Evolutionary conservation across 106 monocot genomes (phyloP), one percentile per base, ranked within the genome.

Genomic region (Phalaenopsis equestris): DNA sequence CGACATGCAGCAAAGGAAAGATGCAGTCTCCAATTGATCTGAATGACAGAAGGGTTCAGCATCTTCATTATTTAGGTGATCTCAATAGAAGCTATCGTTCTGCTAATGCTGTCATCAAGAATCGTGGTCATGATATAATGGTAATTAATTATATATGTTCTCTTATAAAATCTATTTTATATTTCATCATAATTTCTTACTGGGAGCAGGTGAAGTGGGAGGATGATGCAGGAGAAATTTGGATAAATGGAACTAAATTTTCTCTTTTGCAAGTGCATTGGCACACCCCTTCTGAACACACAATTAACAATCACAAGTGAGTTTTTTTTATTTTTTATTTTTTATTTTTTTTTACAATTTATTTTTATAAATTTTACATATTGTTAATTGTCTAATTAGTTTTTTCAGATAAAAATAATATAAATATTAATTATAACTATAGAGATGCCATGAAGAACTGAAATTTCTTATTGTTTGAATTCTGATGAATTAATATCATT

Each of bases 141-240:
- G 56, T 74, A 38, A 8, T 18, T 58, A 38, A 0, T 67, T 21
- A 16, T 41, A 19, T 58, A 16, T 5, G 9, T 8, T 36, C 23
- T 36, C 15, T 0, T 57, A 52, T 21, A 61, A n/a, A 61, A 61
- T 23, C 21, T 61, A n/a, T 21, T n/a, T 21, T 4, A 30, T 30
- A 30, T 61, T 61, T 61, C 61, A n/a, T 61, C 21, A 21, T 4
- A 61, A 61, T 4, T 61, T 45, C 5, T 45, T 45, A 45, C 6
- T 45, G 43, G 11, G 47, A 16, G 24, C 58, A 81, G 81, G 16
- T 82, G 12, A 82, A 82, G 77, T 82, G 75, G 82, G 65, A 74
- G 48, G 76, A 82, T n/a, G 76, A 41, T 10, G 76, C 76, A 42
- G 82, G 82, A 47, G 17, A 10, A 17, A 30, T 82, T 2, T 77